phyloP scores from a whole-genome alignment of 2,329 filamentous ascomycete genomes.

The Chrysoporthe cubensis region DNA sequence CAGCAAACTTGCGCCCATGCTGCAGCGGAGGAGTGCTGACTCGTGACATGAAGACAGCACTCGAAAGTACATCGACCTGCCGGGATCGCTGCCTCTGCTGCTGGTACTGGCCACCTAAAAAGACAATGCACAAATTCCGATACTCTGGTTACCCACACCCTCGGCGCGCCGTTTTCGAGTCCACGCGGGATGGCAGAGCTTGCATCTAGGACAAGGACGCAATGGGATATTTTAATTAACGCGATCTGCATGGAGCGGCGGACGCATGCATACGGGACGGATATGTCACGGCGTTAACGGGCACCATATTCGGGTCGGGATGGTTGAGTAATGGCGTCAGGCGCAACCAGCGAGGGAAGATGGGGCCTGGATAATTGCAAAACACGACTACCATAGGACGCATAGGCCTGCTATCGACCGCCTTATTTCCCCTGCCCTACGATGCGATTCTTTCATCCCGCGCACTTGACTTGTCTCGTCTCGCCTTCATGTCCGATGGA shows the following conservation, averaged over 20 bases:
- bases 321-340: constrained; percentile 8
- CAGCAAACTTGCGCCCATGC: not conserved
- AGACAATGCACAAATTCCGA: not conserved
- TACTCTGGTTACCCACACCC: not conserved
- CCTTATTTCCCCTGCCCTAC: not conserved
- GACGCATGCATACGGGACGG: constrained; percentile 6
- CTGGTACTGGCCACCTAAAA: not conserved
- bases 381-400: not conserved
- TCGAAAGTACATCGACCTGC: not conserved
- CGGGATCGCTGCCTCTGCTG: not conserved
- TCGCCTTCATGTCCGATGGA: not conserved
- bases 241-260: constrained; percentile 3
- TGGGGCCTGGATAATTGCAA: not conserved
- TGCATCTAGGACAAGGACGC: not conserved
- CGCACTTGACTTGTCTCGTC: not conserved
- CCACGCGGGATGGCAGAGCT: not conserved
- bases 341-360: not conserved
- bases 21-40: not conserved
- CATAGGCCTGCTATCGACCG: not conserved
- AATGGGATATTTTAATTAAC: not conserved
- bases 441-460: not conserved
- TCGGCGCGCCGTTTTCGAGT: not conserved
- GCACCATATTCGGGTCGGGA: not conserved
- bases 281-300: constrained; percentile 3
- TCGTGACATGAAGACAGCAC: not conserved